Evolutionary conservation across 1,284 basidiomycete species (phyloP).

Genomic region (Porodaedalea pini): DNA sequence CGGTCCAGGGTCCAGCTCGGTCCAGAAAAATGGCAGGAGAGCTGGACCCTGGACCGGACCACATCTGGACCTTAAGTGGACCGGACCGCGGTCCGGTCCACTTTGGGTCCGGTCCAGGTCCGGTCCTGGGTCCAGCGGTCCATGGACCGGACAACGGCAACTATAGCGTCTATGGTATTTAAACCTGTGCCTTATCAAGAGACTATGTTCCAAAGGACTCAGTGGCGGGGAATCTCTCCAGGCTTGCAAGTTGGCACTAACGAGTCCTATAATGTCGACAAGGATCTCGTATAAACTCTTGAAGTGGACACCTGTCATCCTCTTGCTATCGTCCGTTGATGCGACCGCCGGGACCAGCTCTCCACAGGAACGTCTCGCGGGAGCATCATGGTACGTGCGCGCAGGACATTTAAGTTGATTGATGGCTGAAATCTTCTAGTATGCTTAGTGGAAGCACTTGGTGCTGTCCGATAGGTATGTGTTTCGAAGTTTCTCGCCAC

Average conservation of each 20-base stretch:
- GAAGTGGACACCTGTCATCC: background rate
- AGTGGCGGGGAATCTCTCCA: background rate
- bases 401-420: background rate
- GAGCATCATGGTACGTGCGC: background rate
- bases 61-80: no score
- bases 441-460: no score
- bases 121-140: no score
- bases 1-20: no score
- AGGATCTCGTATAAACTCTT: background rate
- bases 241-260: background rate
- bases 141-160: no score
- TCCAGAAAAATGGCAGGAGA: no score
- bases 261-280: background rate
- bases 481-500: background rate
- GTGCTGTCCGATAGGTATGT: background rate
- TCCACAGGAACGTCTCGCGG: background rate
- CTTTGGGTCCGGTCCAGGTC: no score
- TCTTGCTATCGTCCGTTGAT: background rate
- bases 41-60: no score
- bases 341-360: background rate
- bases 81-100: no score
- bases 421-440: no score
- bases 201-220: background rate
- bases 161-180: background rate
- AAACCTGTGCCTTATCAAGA: background rate